Conservation (phyloP, 2,329 filamentous ascomycete species). For the Phaeophleospora eucalypticola region DNA sequence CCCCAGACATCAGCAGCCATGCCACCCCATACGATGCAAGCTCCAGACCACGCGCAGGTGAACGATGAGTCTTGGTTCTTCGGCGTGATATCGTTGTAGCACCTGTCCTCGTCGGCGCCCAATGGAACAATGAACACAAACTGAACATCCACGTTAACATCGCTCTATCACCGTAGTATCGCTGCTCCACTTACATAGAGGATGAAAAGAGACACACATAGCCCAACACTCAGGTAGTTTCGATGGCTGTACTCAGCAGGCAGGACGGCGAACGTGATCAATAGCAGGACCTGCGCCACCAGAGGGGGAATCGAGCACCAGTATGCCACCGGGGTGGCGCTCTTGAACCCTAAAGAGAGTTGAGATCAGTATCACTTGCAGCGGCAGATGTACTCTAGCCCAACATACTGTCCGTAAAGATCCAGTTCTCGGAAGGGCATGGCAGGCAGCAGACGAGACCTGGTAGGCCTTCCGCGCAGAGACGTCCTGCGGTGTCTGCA, state of each 20-base stretch:
- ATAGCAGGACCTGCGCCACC: constrained; percentile 65
- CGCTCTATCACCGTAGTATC: constrained; percentile 66
- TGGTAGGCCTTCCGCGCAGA: no score
- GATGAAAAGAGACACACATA: constrained; percentile 72
- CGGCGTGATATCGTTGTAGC: constrained; percentile 78
- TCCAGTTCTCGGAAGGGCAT: constrained; percentile 79
- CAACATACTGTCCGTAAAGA: constrained; percentile 47
- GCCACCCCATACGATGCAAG: constrained; percentile 73
- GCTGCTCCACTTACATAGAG: constrained; percentile 72
- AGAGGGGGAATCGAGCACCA: constrained; percentile 72
- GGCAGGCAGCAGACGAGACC: constrained; percentile 96
- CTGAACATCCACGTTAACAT: constrained; percentile 56
- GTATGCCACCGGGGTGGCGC: constrained; percentile 26
- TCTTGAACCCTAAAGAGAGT: constrained; percentile 6
- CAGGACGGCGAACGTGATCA: constrained; percentile 71
- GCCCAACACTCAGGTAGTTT: constrained; percentile 78
- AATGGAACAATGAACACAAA: constrained; percentile 83
- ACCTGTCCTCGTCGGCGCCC: constrained; percentile 67
- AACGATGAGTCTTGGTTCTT: constrained; percentile 71
- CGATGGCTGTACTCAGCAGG: constrained; percentile 70
- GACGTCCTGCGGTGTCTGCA: no score
- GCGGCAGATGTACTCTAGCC: neutral
- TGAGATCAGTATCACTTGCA: neutral
- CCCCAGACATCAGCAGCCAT: constrained; percentile 80
- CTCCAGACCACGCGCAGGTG: constrained; percentile 75